These are phyloP conservation scores for Rhododendron mucronatum DNA, from an alignment of 148 eudicot species.

Conservation along the genomic window DNA sequence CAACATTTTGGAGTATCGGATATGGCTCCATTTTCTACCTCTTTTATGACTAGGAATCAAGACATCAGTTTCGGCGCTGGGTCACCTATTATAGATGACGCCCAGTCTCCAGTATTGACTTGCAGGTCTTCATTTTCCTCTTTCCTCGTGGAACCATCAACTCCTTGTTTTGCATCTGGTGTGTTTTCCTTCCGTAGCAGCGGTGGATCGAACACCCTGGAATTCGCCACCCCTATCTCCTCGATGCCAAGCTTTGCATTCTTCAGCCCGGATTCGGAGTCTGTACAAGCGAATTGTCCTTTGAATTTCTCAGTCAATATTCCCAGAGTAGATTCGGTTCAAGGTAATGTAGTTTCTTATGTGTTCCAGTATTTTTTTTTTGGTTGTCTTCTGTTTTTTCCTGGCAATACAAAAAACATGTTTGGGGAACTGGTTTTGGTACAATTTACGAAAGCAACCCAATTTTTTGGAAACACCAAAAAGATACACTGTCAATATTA, in stretches of 20 bases:
- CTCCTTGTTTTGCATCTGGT: slow-evolving; percentile 31
- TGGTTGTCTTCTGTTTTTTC: neutral
- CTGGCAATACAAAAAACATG: neutral
- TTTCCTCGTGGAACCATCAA: slow-evolving; percentile 47
- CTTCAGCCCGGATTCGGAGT: slow-evolving; percentile 36
- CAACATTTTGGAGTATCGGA: slow-evolving; percentile 26
- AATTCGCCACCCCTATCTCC: slow-evolving; percentile 46
- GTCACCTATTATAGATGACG: slow-evolving; percentile 33
- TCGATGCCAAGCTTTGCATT: slow-evolving; percentile 75
- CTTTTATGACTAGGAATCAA: slow-evolving; percentile 47
- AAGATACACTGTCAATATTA: neutral
- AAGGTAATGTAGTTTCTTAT: slow-evolving; percentile 22
- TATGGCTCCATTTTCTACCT: slow-evolving; percentile 29
- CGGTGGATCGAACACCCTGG: slow-evolving; percentile 34
- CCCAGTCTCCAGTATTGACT: slow-evolving; percentile 38
- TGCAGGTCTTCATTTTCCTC: slow-evolving; percentile 65
- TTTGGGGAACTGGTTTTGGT: neutral
- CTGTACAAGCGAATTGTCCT: slow-evolving; percentile 27
- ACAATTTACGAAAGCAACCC: neutral
- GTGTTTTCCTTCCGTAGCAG: slow-evolving; percentile 53
- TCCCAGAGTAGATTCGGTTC: slow-evolving; percentile 10
- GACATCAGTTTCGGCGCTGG: slow-evolving; percentile 65
- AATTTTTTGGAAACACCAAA: neutral
- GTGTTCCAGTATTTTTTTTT: neutral
- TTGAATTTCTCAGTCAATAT: slow-evolving; percentile 22